Evolutionary conservation across 192 early-diverging fungal species (phyloP), one percentile per base, ranked within the genome.

Genomic region (Umbelopsis isabellina): DNA sequence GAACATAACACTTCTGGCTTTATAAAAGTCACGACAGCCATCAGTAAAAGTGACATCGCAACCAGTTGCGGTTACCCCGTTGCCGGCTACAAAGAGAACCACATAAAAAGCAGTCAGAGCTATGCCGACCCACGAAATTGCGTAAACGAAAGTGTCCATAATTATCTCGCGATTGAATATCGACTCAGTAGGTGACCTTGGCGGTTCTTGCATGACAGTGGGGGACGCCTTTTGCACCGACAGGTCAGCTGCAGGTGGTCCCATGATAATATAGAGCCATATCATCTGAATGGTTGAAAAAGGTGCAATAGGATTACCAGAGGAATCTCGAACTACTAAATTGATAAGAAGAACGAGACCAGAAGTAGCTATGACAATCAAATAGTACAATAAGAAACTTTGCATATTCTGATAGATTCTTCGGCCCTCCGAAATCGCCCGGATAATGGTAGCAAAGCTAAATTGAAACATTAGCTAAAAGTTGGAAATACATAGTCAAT

Each of bases 381-480:
- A 72, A 78, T 86, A 44, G 85, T 83, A 69, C 33, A 88, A 78
- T 51, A 91, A 80, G 80, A 92, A 90, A n/a, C 88, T 87, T 77
- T 89, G 84, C 79, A 91, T 90, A 81, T 95, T 95, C 79, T 75
- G 84, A 75, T 90, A 95, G 25, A 95, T 87, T 16, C 91, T 79
- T 23, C 93, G 88, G 50, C 93, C 93, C 70, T 93, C 91, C 44
- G 82, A 82, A 70, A 95, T 85, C 9, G 93, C 92, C 8, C 80
- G 76, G 67, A 93, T 88, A 69, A 95, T 93, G 15, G 91, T 91
- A 53, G 88, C 91, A 88, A 93, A 91, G 80, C 27, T 30, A 30
- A 30, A 30, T n/a, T n/a, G n/a, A n/a, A n/a, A n/a, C n/a, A n/a
- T n/a, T n/a, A n/a, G n/a, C n/a, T n/a, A n/a, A n/a, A n/a, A n/a